phyloP scores from a whole-genome alignment of 371 early-diverging fungal genomes.

The Syncephalastrum monosporum region DNA sequence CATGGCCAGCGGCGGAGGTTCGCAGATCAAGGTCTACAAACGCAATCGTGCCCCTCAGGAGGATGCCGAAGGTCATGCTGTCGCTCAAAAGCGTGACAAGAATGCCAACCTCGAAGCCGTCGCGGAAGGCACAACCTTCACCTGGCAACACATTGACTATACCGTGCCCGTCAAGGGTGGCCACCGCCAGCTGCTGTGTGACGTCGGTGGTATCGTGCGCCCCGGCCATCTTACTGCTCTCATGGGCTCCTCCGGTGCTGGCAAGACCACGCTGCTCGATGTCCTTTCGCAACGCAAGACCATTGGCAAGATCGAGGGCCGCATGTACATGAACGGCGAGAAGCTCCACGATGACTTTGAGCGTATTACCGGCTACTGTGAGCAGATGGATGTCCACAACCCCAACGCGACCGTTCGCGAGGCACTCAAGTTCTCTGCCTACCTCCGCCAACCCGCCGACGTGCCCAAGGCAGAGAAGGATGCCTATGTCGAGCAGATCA shows the following conservation, averaged over 20 bases:
- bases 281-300: conserved; percentile 80
- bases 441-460: conserved; percentile 63
- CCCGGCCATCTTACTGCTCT: conserved; percentile 74
- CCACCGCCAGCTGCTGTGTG: conserved; percentile 48
- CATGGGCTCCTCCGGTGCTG: conserved; percentile 87
- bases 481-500: conserved; percentile 69
- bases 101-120: conserved; percentile 28
- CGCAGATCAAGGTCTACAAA: conserved; percentile 59
- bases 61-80: conserved; percentile 19
- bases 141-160: conserved; percentile 60
- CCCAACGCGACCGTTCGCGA: conserved; percentile 67
- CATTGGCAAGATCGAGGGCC: conserved; percentile 73
- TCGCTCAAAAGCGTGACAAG: conserved; percentile 8
- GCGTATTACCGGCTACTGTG: conserved; percentile 76
- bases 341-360: conserved; percentile 59
- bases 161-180: conserved; percentile 61
- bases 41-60: conserved; percentile 33
- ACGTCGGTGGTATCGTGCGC: conserved; percentile 54
- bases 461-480: conserved; percentile 64
- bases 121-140: conserved; percentile 51
- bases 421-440: conserved; percentile 71
- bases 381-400: conserved; percentile 82
- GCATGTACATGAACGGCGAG: conserved; percentile 66
- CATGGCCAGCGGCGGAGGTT: conserved; percentile 53
- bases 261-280: conserved; percentile 90